phyloP scores from a whole-genome alignment of 345 rosid species.

The Mercurialis annua region DNA sequence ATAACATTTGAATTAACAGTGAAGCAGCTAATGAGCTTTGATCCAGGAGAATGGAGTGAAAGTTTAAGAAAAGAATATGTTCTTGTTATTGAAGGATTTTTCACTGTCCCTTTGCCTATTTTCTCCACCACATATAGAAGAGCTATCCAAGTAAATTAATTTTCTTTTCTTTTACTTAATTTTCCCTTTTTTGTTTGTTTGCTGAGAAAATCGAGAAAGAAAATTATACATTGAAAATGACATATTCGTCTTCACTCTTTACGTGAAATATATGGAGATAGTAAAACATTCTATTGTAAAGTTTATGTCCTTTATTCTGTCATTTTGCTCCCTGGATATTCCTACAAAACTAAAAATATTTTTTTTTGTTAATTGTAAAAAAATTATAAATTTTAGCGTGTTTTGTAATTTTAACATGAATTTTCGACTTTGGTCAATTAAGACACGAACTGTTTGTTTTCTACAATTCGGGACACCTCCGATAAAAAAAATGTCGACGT shows the following conservation, averaged over 20 bases:
- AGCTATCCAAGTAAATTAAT: conserved; percentile 58
- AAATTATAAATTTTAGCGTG: too few relatives aligned
- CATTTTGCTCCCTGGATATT: neutral
- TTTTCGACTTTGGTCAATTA: too few relatives aligned
- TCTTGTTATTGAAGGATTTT: conserved; percentile 93
- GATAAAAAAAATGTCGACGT: too few relatives aligned
- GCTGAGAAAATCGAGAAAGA: conserved; percentile 7
- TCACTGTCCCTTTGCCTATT: conserved; percentile 73
- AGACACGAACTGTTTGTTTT: too few relatives aligned
- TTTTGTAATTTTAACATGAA: too few relatives aligned
- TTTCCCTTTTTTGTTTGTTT: neutral
- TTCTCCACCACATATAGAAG: conserved; percentile 81
- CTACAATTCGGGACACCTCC: too few relatives aligned
- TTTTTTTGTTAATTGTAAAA: neutral
- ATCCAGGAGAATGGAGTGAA: conserved; percentile 97
- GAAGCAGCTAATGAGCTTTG: conserved; percentile 93
- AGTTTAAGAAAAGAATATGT: conserved; percentile 81
- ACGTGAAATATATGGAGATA: neutral
- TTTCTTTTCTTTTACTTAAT: neutral
- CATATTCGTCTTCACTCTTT: neutral
- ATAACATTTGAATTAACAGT: conserved; percentile 84
- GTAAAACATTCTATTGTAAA: conserved; percentile 12
- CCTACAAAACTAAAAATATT: neutral
- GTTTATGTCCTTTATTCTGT: neutral
- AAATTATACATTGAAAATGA: conserved; percentile 10